Evolutionary conservation across 371 early-diverging fungal genomes (phyloP).

Genomic region (Saksenaea oblongispora): DNA sequence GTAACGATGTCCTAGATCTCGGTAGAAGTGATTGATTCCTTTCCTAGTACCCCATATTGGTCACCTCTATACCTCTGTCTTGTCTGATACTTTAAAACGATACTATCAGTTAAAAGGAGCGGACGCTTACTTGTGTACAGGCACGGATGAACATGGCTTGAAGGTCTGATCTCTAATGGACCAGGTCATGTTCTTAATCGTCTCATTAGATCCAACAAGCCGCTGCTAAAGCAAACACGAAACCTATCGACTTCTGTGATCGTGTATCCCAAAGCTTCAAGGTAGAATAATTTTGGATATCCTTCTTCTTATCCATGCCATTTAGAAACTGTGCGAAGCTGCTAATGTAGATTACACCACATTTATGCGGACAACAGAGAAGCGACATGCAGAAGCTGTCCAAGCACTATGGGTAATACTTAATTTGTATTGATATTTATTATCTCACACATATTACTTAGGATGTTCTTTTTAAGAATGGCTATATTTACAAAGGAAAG

Average conservation of each 20-base stretch:
- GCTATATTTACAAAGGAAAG: constrained; percentile 87
- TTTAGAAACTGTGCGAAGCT: constrained; percentile 60
- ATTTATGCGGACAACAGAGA: constrained; percentile 89
- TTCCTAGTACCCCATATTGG: constrained; percentile 90
- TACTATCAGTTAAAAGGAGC: constrained; percentile 73
- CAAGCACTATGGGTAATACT: constrained; percentile 71
- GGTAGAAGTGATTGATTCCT: not conserved
- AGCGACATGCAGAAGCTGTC: constrained; percentile 73
- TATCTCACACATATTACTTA: constrained; percentile 12
- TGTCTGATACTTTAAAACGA: constrained; percentile 82
- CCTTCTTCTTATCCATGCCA: not conserved
- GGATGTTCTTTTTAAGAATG: constrained; percentile 67
- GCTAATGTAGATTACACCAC: constrained; percentile 80
- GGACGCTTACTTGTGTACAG: constrained; percentile 69
- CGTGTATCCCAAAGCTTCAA: constrained; percentile 76
- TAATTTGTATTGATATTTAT: not conserved
- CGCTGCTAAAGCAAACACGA: constrained; percentile 60
- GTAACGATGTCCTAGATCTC: constrained; percentile 32
- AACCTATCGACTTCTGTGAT: constrained; percentile 79
- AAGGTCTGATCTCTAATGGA: constrained; percentile 59
- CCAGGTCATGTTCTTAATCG: not conserved
- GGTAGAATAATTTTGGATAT: constrained; percentile 30
- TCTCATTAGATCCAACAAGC: constrained; percentile 86
- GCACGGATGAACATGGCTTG: constrained; percentile 97
- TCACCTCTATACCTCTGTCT: constrained; percentile 87